Percentiles rank a stretch among this genome's conserved stretches.
phyloP scores from a whole-genome alignment of 192 early-diverging fungal genomes.

The Dissophora ornata region DNA sequence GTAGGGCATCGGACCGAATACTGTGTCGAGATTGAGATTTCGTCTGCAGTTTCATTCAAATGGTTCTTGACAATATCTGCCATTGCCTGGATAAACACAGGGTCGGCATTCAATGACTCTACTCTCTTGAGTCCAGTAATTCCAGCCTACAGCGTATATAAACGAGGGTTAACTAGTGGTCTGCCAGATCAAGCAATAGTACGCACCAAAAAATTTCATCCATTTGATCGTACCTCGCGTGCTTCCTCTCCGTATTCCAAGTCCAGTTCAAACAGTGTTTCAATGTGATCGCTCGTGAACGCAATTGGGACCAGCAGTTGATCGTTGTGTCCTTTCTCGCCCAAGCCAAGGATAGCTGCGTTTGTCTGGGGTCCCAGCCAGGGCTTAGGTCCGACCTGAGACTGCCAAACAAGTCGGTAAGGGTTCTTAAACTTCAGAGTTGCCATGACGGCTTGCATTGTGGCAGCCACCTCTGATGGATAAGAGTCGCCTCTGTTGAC shows the following conservation, averaged over 20 bases:
- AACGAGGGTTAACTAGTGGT: too few species aligned
- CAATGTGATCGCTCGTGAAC: conserved; percentile 97
- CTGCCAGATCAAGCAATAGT: background rate
- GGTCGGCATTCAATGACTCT: conserved; percentile 93
- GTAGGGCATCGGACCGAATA: conserved; percentile 76
- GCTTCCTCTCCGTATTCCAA: conserved; percentile 92
- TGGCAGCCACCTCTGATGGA: conserved; percentile 86
- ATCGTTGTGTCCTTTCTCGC: conserved; percentile 80
- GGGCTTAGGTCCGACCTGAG: conserved; percentile 89
- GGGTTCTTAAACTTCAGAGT: conserved; percentile 79
- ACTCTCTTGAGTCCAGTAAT: conserved; percentile 87
- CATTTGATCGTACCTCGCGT: conserved; percentile 69
- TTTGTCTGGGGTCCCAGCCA: conserved; percentile 95
- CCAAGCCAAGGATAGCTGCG: conserved; percentile 81
- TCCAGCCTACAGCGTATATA: conserved; percentile 82
- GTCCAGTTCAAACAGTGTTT: conserved; percentile 97
- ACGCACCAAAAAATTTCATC: background rate
- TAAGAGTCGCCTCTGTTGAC: conserved; percentile 94
- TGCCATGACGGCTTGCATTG: conserved; percentile 84
- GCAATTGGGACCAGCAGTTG: conserved; percentile 92
- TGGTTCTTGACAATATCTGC: conserved; percentile 88
- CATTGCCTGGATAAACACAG: conserved; percentile 90
- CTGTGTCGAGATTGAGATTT: conserved; percentile 60
- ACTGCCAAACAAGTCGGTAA: conserved; percentile 94
- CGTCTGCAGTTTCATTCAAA: conserved; percentile 60